Base-by-base conservation (phyloP, 169 alveolate genomes). In the Plasmodium reichenowi region DNA sequence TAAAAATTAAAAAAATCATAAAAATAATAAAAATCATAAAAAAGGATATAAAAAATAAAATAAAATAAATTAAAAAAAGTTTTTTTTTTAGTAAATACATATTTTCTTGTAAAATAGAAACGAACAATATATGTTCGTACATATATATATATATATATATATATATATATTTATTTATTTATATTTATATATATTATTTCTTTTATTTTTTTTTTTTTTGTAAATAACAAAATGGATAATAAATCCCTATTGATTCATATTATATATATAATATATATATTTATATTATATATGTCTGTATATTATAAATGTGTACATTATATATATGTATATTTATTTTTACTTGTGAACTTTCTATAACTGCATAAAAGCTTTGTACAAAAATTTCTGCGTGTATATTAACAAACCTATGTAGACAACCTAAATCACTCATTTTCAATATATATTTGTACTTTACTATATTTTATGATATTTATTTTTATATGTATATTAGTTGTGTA, bases 331-430 rank as follows among this genome's bases (percentile, higher is more conserved):
- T 67, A 50, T 45, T 78, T 29, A 15, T 48, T 9, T 78, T 64
- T 70, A 78, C 89, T 60, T 78, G 89, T 64, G 89, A 78, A 66
- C 89, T 78, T 70, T 78, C 89, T 47, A 78, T 76, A 45, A 78
- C 78, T n/a, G 89, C 89, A 71, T 78, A 78, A 64, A 78, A 66
- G 29, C 89, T 78, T 26, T 78, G 89, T 73, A 67, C 58, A 29
- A 78, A 64, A 59, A 64, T 78, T 12, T 78, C 76, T 73, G 89
- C 50, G 64, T 78, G 89, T 20, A 76, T 67, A 50, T 64, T 56
- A 59, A 78, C 89, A 45, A 78, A 78, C 45, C 50, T 78, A 32
- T 66, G 89, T n/a, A 78, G 62, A 43, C 45, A 78, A 22, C 54
- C 78, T 56, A 48, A 32, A 17, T 78, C 26, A 47, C 56, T 78